Evolutionary conservation across 139 green algal species (phyloP), one percentile per base, ranked within the genome.

Genomic region (Chlamydomonas sp.): DNA sequence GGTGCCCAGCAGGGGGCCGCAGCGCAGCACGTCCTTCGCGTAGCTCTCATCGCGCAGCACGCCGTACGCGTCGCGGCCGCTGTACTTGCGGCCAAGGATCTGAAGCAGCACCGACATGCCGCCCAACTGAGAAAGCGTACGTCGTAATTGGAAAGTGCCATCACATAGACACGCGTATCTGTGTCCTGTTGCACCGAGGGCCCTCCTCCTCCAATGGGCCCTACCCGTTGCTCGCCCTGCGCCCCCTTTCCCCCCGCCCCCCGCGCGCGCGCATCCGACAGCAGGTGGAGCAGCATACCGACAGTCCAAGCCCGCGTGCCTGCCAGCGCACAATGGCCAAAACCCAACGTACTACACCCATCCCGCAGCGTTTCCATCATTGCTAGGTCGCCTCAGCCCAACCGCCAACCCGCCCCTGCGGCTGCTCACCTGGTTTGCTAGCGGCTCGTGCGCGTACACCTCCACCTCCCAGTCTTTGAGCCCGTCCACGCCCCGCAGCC

Each of bases 401-500:
- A 49, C 31, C 31, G 31, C 31, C 31, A 49, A 49, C 31, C 31
- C 31, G 31, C 31, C 31, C 31, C 31, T 49, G 31, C 31, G 31
- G 31, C 31, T 49, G 31, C 80, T 4, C 80, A 86, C 82, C 82
- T 79, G 71, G 71, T 86, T 79, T 12, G 82, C 49, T 60, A 80
- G 72, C 15, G 60, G 57, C 71, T 86, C 82, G 71, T 80, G 71
- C 60, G 71, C 61, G 60, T 80, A 86, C n/a, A 79, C 71, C 71
- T 86, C 82, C 72, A 88, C 49, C 9, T 81, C 63, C 73, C 73
- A 88, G 87, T 91, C 87, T 61, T 80, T 68, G 12, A 84, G 8
- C 9, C 79, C 87, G 84, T 90, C 90, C 0, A 87, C 7, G 17
- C 90, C 83, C 62, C 75, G 74, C 63, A 93, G 87, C 90, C 90